Base-by-base conservation (phyloP, 768 basidiomycete genomes). In the Pleurotus cornucopiae region DNA sequence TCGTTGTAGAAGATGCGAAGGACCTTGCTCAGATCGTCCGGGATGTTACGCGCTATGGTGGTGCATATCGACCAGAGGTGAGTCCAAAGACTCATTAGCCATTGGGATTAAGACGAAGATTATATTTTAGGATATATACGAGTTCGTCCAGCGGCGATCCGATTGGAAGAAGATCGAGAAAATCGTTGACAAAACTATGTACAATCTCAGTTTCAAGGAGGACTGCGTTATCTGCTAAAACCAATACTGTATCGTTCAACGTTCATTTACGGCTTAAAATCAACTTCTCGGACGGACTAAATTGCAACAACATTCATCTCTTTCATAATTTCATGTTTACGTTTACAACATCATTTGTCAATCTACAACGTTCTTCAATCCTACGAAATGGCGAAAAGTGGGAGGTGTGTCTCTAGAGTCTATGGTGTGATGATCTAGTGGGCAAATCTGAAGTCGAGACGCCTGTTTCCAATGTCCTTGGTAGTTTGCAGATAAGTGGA, bases 161-260 rank as follows among this genome's bases (percentile, higher is more conserved):
- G 96, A 99, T 68, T 98, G 96, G 96, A 96, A 97, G 74, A 95
- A 91, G 75, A 98, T 98, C 58, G 95, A 98, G 69, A 96, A 93
- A 71, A 86, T 83, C 23, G 97, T 98, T 49, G 92, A 94, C 74
- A 92, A 93, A 75, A 85, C 91, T 48, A 94, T 94, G 91, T 94
- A 94, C 71, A 93, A 89, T 69, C 70, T 94, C 49, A 91, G 88
- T 67, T 91, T 96, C 65, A 94, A 91, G 65, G 94, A 97, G 67
- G 94, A 97, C 66, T 97, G 94, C 75, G 64, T 83, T 48, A 67
- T 82, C 56, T 76, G 71, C 60, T 80, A 62, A 34, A 11, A 74
- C 60, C 40, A 39, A 59, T 44, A 16, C 13, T 44, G 41, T 44
- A 44, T 44, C n/a, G 41, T 13, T 13, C 40, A 13, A 13, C 16